Evolutionary conservation across 495 filamentous ascomycete genomes (phyloP), one percentile per base, ranked within the genome.

Genomic region (Friedmanniomyces endolithicus): DNA sequence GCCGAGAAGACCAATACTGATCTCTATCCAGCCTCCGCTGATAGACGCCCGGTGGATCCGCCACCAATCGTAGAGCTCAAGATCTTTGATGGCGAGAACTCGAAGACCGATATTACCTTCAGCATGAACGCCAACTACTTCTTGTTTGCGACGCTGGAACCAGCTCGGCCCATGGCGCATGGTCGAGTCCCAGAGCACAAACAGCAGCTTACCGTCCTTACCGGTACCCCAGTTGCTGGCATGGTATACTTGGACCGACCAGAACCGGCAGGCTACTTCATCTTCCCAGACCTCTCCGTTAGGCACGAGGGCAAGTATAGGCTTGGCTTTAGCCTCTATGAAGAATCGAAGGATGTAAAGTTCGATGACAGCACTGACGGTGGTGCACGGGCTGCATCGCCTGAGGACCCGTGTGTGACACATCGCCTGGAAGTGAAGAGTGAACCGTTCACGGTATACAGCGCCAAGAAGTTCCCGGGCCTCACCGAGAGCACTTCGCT

Each of bases 391-490:
- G 41, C 59, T 27, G 56, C 50, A 17, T 33, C 67, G 74, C 47
- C 74, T n/a, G 59, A 58, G 11, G 60, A 65, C 23, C 63, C 64
- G 17, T 65, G 72, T 46, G 68, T 72, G 19, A 68, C 83, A 50
- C 85, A 84, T 67, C 77, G 94, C n/a, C 74, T 96, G 70, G 88
- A 95, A 65, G 86, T 96, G 54, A 88, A 94, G 70, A 94, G 90
- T 0, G 70, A 75, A 20, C 83, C 87, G 1, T 98, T 98, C 66
- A 81, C 76, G 6, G 94, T 97, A 11, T 98, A 82, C 73, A 95
- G 89, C 62, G 92, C 92, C 23, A 98, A 98, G 81, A 98, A 96
- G 73, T 98, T 98, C 73, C 92, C 92, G 35, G 92, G 92, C 11
- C 72, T 98, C 61, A 82, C 87, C 1, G 90, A 92, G 69, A 95